A percentile compares a stretch with the other conserved stretches of the same genome.
Conservation (phyloP, 257 asterid species). For the Primulina tabacum region DNA sequence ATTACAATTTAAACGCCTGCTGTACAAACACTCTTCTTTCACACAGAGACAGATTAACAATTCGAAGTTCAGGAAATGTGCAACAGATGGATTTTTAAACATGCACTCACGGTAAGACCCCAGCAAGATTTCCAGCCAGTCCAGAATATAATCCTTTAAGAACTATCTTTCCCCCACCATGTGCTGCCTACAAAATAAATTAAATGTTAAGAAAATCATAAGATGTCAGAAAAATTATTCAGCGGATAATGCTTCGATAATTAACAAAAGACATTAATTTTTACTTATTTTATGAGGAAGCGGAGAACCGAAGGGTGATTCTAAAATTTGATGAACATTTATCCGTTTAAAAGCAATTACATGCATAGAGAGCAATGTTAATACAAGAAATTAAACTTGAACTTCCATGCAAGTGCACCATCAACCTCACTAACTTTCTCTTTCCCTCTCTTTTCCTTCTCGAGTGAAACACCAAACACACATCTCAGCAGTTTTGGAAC, state of each 20-base stretch:
- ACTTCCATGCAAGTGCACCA: conserved; percentile 13
- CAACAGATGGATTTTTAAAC: conserved; percentile 20
- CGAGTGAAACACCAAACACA: not conserved
- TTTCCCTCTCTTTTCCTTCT: not conserved
- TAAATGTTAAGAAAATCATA: conserved; percentile 18
- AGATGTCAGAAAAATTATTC: conserved; percentile 8
- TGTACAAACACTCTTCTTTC: too few relatives aligned
- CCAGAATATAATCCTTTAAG: conserved; percentile 94
- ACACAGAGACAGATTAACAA: not conserved
- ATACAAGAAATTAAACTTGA: conserved; percentile 1
- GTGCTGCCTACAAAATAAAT: conserved; percentile 66
- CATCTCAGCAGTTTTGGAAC: not conserved
- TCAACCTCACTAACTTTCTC: conserved; percentile 8
- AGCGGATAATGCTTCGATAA: conserved; percentile 6
- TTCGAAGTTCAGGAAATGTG: conserved; percentile 1
- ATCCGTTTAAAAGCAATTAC: not conserved
- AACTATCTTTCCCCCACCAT: conserved; percentile 82
- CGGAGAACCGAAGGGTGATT: conserved; percentile 14
- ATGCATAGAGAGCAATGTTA: not conserved
- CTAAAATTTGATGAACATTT: conserved; percentile 1
- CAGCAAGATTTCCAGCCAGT: conserved; percentile 91
- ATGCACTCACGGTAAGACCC: conserved; percentile 87
- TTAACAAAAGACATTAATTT: conserved; percentile 19
- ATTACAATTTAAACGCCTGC: too few relatives aligned
- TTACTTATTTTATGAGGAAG: conserved; percentile 17